A percentile compares a stretch with the other conserved stretches of the same genome.
Conservation (phyloP, 2,329 filamentous ascomycete genomes). For the Colletotrichum salicis region DNA sequence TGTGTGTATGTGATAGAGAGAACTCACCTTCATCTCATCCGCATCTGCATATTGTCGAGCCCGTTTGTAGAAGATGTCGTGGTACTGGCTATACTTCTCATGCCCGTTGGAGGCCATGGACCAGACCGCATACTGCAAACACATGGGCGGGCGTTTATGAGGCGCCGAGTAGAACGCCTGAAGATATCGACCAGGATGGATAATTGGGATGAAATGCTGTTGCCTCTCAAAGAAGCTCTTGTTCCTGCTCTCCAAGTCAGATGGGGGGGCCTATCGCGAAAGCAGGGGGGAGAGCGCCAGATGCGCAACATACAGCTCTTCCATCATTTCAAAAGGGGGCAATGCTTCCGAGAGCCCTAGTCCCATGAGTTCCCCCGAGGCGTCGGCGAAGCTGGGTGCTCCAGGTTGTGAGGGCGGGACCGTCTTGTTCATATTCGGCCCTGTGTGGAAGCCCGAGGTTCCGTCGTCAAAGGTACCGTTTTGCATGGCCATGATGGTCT, state of each 20-base stretch:
- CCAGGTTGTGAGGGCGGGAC: neutral
- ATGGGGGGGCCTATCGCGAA: neutral
- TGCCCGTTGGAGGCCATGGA: slow-evolving; percentile 77
- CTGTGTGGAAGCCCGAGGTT: neutral
- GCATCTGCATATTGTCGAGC: slow-evolving; percentile 84
- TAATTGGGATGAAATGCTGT: slow-evolving; percentile 77
- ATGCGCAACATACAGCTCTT: slow-evolving; percentile 74
- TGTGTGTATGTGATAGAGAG: no score
- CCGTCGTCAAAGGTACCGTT: slow-evolving; percentile 15
- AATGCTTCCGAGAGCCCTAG: slow-evolving; percentile 85
- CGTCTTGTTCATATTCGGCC: neutral
- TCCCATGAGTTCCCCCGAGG: slow-evolving; percentile 67
- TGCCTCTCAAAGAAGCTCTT: slow-evolving; percentile 80
- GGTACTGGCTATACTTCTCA: slow-evolving; percentile 76
- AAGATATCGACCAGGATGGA: slow-evolving; percentile 81
- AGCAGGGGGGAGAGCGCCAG: neutral
- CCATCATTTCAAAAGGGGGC: slow-evolving; percentile 80
- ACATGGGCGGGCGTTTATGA: slow-evolving; percentile 82
- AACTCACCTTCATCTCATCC: slow-evolving; percentile 80
- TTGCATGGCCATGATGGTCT: slow-evolving; percentile 36
- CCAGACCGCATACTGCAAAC: slow-evolving; percentile 89
- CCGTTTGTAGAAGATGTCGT: slow-evolving; percentile 83
- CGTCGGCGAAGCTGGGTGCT: neutral
- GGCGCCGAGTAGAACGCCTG: slow-evolving; percentile 78
- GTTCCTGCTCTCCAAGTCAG: slow-evolving; percentile 61